Evolutionary conservation across 805 yeast genomes (phyloP).

Genomic region (Candida germanica): DNA sequence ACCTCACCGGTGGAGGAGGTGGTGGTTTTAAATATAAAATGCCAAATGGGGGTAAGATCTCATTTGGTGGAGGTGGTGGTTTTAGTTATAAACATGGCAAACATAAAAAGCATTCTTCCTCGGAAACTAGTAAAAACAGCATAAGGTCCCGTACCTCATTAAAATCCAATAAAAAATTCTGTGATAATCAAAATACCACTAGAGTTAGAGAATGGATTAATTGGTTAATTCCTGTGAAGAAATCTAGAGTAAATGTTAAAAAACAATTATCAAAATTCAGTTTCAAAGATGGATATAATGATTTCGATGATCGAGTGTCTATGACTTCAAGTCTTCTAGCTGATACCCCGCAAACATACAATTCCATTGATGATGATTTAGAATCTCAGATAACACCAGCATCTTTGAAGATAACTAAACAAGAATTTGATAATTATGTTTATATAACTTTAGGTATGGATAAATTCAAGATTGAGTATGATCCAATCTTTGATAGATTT

Average conservation of each 20-base stretch:
- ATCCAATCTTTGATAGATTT: constrained; percentile 24
- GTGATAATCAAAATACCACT: constrained; percentile 3
- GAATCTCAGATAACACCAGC: constrained; percentile 12
- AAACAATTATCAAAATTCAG: constrained; percentile 10
- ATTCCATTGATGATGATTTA: constrained; percentile 15
- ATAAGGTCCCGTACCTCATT: background rate
- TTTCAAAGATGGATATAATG: constrained; percentile 2
- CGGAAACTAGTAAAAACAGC: background rate
- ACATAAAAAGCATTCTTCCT: constrained; percentile 6
- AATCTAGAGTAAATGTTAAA: constrained; percentile 5
- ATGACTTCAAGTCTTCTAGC: constrained; percentile 4
- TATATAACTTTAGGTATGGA: constrained; percentile 21
- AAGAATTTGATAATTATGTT: constrained; percentile 17
- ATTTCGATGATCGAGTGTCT: background rate
- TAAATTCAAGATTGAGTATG: constrained; percentile 18
- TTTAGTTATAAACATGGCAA: constrained; percentile 19
- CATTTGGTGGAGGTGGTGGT: constrained; percentile 29
- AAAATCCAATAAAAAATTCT: background rate
- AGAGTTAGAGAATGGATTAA: background rate
- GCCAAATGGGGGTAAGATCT: constrained; percentile 21
- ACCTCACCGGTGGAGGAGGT: constrained; percentile 27
- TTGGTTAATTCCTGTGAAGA: constrained; percentile 12
- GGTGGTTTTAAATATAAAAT: constrained; percentile 18
- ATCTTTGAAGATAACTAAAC: constrained; percentile 4
- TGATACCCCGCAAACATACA: constrained; percentile 6